Evolutionary conservation across 345 rosid species (phyloP).

Genomic region (Gossypium longicalyx): DNA sequence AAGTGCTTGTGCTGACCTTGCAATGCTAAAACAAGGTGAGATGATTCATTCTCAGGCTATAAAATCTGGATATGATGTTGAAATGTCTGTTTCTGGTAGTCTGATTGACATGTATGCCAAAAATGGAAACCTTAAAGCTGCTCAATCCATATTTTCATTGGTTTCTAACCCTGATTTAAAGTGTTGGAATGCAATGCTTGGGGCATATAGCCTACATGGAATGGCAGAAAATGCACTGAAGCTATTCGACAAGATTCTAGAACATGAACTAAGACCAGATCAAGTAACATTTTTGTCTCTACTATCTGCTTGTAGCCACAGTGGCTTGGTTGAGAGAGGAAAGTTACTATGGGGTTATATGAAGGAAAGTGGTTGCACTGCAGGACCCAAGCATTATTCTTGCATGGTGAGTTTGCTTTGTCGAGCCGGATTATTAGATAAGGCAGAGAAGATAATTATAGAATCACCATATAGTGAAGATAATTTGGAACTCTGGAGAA

Average conservation of each 20-base stretch:
- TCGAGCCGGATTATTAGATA: slow-evolving; percentile 63
- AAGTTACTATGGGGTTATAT: slow-evolving; percentile 61
- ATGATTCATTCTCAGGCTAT: slow-evolving; percentile 56
- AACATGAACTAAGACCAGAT: slow-evolving; percentile 46
- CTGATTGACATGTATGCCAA: slow-evolving; percentile 81
- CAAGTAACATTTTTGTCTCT: slow-evolving; percentile 69
- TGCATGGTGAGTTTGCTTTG: slow-evolving; percentile 79
- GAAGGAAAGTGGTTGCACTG: slow-evolving; percentile 40
- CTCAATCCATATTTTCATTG: slow-evolving; percentile 46
- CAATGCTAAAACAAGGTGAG: slow-evolving; percentile 66
- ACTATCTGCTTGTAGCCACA: slow-evolving; percentile 73
- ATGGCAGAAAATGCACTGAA: slow-evolving; percentile 53
- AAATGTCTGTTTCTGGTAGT: slow-evolving; percentile 65
- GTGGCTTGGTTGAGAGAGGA: slow-evolving; percentile 57
- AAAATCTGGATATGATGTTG: slow-evolving; percentile 46
- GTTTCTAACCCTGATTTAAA: slow-evolving; percentile 60
- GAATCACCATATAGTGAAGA: slow-evolving; percentile 36
- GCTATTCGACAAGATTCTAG: slow-evolving; percentile 41
- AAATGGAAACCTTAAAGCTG: slow-evolving; percentile 51
- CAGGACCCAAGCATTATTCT: slow-evolving; percentile 74
- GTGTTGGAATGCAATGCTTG: slow-evolving; percentile 86
- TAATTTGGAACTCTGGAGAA: slow-evolving; percentile 69
- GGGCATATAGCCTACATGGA: slow-evolving; percentile 74
- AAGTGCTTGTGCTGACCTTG: slow-evolving; percentile 75
- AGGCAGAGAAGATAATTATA: slow-evolving; percentile 50